These are phyloP conservation scores for Warburgia ugandensis DNA, from an alignment of 164 flowering plant species.

Conservation along the genomic window DNA sequence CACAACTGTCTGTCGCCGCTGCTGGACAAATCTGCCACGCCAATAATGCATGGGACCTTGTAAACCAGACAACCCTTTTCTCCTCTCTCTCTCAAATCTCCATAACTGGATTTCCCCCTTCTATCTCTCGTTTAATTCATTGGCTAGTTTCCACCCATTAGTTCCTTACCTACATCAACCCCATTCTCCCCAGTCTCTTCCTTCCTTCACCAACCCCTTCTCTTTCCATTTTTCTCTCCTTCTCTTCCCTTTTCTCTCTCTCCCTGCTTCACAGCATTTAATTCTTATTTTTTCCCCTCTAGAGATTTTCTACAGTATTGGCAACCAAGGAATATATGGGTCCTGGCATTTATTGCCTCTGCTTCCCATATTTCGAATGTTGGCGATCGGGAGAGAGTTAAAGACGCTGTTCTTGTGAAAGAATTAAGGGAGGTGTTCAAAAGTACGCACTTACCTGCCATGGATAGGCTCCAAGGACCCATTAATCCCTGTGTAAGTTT, in stretches of 20 bases:
- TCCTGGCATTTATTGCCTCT: constrained; percentile 8
- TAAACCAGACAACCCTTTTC: constrained; percentile 22
- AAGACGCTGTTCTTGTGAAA: too few species aligned
- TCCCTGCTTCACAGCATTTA: background rate
- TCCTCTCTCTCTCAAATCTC: constrained; percentile 11
- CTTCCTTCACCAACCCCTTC: too few species aligned
- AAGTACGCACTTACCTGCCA: constrained; percentile 17
- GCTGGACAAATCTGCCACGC: constrained; percentile 50
- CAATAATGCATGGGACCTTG: constrained; percentile 47
- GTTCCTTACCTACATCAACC: too few species aligned
- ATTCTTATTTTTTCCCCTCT: background rate
- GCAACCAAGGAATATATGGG: constrained; percentile 7
- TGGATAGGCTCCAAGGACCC: constrained; percentile 62
- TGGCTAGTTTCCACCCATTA: too few species aligned
- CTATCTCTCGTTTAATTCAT: too few species aligned
- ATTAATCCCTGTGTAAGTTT: constrained; percentile 42
- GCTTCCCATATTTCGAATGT: constrained; percentile 3
- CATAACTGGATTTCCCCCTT: too few species aligned
- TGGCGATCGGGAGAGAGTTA: constrained; percentile 6
- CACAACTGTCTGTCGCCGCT: constrained; percentile 50
- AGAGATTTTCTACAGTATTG: background rate
- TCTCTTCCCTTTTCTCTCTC: too few species aligned
- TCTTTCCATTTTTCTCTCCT: too few species aligned
- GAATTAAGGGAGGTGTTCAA: too few species aligned
- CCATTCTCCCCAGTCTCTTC: too few species aligned